These are phyloP conservation scores for Colletotrichum paranaense DNA, from an alignment of 2,329 filamentous ascomycete genomes.

Conservation along the genomic window DNA sequence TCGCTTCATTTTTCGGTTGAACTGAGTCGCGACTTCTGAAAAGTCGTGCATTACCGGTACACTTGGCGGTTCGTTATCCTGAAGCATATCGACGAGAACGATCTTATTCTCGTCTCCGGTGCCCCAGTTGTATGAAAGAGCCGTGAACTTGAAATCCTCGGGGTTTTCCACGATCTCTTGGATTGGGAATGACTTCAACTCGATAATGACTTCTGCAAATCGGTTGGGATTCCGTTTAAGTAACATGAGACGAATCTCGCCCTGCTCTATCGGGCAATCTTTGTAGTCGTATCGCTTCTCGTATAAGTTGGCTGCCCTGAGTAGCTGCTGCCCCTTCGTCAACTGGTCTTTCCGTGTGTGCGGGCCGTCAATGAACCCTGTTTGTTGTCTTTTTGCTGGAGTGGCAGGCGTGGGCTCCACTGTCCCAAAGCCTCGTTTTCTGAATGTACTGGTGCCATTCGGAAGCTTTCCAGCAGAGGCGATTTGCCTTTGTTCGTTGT, in stretches of 20 bases:
- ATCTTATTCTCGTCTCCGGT: background rate
- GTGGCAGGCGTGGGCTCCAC: too few relatives aligned
- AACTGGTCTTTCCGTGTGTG: too few relatives aligned
- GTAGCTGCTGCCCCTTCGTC: too few relatives aligned
- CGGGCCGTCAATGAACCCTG: too few relatives aligned
- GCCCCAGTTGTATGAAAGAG: background rate
- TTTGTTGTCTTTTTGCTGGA: too few relatives aligned
- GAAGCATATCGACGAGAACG: background rate
- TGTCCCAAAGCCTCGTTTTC: too few relatives aligned
- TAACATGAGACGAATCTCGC: background rate
- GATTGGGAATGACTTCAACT: background rate
- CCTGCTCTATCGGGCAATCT: too few relatives aligned
- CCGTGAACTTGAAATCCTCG: background rate
- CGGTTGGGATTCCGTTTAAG: background rate
- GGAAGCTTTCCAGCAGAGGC: too few relatives aligned
- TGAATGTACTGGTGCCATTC: too few relatives aligned
- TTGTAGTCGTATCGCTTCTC: too few relatives aligned
- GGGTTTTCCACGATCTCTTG: background rate
- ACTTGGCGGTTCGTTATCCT: background rate
- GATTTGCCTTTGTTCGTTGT: too few relatives aligned
- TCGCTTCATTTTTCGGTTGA: background rate
- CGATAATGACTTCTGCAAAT: background rate
- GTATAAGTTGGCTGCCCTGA: too few relatives aligned
- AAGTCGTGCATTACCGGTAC: background rate
- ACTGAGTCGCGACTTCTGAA: background rate